Conservation (phyloP, 2,329 filamentous ascomycete genomes). For the Chalara sp. region DNA sequence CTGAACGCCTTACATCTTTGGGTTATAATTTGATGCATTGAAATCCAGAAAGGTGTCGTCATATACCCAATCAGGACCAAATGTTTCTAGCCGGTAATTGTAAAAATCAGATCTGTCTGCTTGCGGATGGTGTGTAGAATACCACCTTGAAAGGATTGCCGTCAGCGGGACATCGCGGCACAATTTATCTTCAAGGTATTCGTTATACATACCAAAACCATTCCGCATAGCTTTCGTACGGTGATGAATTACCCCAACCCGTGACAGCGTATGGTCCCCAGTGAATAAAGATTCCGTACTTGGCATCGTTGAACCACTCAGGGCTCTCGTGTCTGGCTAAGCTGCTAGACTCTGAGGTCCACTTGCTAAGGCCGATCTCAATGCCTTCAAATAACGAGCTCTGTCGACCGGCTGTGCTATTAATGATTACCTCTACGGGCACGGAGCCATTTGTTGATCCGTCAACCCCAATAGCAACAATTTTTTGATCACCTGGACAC, state of each 20-base stretch:
- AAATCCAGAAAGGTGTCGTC: slow-evolving; percentile 50
- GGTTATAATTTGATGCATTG: slow-evolving; percentile 41
- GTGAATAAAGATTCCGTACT: slow-evolving; percentile 53
- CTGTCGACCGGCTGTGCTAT: slow-evolving; percentile 32
- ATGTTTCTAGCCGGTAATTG: slow-evolving; percentile 43
- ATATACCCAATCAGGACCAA: slow-evolving; percentile 44
- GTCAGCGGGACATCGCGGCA: not conserved
- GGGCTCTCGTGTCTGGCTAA: slow-evolving; percentile 38
- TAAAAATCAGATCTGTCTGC: slow-evolving; percentile 31
- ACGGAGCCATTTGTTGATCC: slow-evolving; percentile 37
- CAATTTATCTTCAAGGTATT: not conserved
- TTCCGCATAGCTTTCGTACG: slow-evolving; percentile 33
- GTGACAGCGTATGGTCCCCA: not conserved
- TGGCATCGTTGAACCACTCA: slow-evolving; percentile 46
- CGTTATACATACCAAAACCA: slow-evolving; percentile 44
- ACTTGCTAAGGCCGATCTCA: slow-evolving; percentile 28
- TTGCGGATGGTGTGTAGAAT: slow-evolving; percentile 24
- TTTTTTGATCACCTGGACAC: too few relatives aligned
- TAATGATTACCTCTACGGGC: slow-evolving; percentile 35
- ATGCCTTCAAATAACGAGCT: slow-evolving; percentile 28
- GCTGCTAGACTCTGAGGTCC: slow-evolving; percentile 29
- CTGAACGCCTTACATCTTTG: slow-evolving; percentile 30
- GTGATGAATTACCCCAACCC: slow-evolving; percentile 12
- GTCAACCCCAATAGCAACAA: too few relatives aligned
- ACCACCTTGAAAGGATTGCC: not conserved